These are phyloP conservation scores for Metschnikowia similis DNA, from an alignment of 805 yeast genomes.

Conservation along the genomic window DNA sequence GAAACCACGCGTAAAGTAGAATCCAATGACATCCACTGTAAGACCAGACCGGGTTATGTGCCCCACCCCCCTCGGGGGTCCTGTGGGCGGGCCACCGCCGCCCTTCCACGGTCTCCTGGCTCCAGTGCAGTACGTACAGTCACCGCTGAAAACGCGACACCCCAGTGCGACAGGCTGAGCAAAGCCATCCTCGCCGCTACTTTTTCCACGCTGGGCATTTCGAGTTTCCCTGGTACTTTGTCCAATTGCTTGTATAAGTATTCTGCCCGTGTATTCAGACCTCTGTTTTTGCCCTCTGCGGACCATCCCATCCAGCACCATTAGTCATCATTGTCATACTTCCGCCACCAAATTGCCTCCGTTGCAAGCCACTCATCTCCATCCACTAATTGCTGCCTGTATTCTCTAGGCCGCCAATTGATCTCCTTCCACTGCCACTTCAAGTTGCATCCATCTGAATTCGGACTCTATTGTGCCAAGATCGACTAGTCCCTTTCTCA, in stretches of 20 bases:
- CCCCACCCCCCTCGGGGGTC: too few relatives aligned
- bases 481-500: too few relatives aligned
- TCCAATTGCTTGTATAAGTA: not conserved
- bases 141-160: not conserved
- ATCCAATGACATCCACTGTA: too few relatives aligned
- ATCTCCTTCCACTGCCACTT: too few relatives aligned
- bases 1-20: too few relatives aligned
- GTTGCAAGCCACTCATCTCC: too few relatives aligned
- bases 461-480: too few relatives aligned
- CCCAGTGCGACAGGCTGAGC: not conserved
- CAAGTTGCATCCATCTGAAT: too few relatives aligned
- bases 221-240: not conserved
- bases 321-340: not conserved
- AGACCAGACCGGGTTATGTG: too few relatives aligned
- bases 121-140: not conserved
- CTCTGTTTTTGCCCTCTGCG: not conserved
- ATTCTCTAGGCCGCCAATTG: not conserved
- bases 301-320: not conserved
- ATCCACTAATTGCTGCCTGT: not conserved
- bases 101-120: not conserved
- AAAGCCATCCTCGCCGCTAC: not conserved
- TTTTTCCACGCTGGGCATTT: not conserved
- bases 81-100: too few relatives aligned
- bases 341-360: not conserved
- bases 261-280: not conserved